phyloP scores from a whole-genome alignment of 768 basidiomycete species.

The Clathrus columnatus region DNA sequence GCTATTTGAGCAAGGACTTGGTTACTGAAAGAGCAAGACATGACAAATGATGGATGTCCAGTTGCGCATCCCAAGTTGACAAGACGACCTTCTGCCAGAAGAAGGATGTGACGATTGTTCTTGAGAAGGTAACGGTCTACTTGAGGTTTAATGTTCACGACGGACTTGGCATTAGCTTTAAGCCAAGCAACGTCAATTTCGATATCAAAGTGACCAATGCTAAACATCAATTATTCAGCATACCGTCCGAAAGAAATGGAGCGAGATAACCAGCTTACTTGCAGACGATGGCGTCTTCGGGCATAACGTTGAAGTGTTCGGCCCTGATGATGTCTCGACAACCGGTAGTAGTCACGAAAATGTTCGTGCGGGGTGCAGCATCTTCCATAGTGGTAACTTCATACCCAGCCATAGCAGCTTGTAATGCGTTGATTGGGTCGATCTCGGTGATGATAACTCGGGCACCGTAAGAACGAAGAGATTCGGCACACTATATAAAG shows the following conservation, averaged over 20 bases:
- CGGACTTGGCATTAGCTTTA: constrained; percentile 80
- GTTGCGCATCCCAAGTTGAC: constrained; percentile 99
- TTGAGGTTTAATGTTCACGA: constrained; percentile 94
- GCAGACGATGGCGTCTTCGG: constrained; percentile 96
- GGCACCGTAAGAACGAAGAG: constrained; percentile 93
- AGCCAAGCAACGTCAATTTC: constrained; percentile 98
- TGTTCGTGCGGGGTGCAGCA: constrained; percentile 76
- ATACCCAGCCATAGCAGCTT: constrained; percentile 99
- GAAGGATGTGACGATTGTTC: constrained; percentile 88
- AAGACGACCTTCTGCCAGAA: constrained; percentile 97
- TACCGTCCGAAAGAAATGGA: not conserved
- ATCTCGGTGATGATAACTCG: constrained; percentile 97
- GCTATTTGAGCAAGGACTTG: constrained; percentile 98
- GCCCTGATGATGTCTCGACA: constrained; percentile 95
- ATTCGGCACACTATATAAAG: constrained; percentile 80
- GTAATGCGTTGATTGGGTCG: constrained; percentile 99
- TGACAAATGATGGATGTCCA: constrained; percentile 98
- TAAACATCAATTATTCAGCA: constrained; percentile 21
- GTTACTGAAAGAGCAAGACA: constrained; percentile 99
- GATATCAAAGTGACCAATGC: constrained; percentile 81
- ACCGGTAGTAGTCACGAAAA: constrained; percentile 98
- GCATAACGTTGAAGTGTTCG: constrained; percentile 90
- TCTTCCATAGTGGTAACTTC: constrained; percentile 99
- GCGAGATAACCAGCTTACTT: no score
- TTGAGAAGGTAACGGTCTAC: constrained; percentile 96